Evolutionary conservation across 495 filamentous ascomycete genomes (phyloP).

Genomic region (Astrothelium subdiscretum): DNA sequence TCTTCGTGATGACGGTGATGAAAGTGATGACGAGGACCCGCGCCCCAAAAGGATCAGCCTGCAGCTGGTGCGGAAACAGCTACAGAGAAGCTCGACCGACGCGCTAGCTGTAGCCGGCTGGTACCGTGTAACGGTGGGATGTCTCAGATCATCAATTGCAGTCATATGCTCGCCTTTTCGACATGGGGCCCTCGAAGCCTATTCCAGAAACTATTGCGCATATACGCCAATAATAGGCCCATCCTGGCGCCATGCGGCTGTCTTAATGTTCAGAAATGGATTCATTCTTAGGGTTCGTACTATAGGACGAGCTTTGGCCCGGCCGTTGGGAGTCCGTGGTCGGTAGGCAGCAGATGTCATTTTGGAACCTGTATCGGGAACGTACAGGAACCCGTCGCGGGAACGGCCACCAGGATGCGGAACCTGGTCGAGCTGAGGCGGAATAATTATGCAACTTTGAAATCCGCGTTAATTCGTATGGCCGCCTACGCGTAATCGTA

Average conservation of each 20-base stretch:
- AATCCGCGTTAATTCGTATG: neutral
- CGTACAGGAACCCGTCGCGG: neutral
- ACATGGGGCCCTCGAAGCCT: neutral
- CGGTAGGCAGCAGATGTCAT: slow-evolving; percentile 1
- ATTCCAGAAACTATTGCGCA: neutral
- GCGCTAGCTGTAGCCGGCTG: neutral
- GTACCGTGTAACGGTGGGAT: slow-evolving; percentile 1
- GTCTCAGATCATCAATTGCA: slow-evolving; percentile 1
- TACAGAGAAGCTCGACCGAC: neutral
- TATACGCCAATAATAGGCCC: neutral
- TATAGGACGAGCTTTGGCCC: neutral
- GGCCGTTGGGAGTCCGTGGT: neutral
- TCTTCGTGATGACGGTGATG: neutral
- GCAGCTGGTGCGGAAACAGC: neutral
- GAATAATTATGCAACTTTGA: neutral
- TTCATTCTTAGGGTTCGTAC: neutral
- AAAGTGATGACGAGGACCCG: too few species aligned
- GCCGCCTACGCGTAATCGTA: neutral
- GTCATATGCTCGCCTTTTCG: neutral
- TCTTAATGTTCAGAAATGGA: neutral
- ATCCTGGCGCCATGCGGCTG: neutral
- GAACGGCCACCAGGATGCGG: neutral
- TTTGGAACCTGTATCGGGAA: neutral
- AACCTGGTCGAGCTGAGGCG: neutral
- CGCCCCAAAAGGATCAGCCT: neutral